Base-by-base conservation (phyloP, 2,329 filamentous ascomycete genomes). In the Thelonectria discophora region DNA sequence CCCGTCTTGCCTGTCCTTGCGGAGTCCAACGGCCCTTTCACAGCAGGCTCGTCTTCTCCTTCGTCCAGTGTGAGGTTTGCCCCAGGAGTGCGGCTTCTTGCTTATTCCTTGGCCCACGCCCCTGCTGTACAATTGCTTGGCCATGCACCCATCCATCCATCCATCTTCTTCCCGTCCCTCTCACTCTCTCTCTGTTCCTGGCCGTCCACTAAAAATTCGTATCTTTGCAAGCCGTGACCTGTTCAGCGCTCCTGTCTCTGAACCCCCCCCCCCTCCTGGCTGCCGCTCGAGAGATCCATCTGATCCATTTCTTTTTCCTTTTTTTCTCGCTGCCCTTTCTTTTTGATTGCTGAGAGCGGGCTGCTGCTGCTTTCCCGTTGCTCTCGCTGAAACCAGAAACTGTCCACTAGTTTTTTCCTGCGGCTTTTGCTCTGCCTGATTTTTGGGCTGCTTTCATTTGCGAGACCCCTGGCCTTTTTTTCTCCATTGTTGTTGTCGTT, bases 221-320 rank as follows among this genome's bases (percentile, higher is more conserved):
- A 42, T 42, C 39, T n/a, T 42, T 42, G 12, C 43, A 37, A 24
- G 37, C 50, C 39, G 30, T 21, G 27, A 42, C 37, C 39, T 30
- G 40, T 55, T 45, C 40, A 21, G 20, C 4, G 32, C 27, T 46
- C 39, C 27, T 18, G 24, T 55, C 39, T 47, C 24, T 37, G 24
- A 32, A 40, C 27, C 17, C 39, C 47, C 40, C 51, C 9, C 9
- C 40, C 51, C 52, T 34, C 45, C 42, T 55, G 18, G 18, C 24
- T n/a, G 21, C 40, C 37, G 12, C n/a, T 20, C 37, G 18, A 27
- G 20, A 27, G 43, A 20, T 47, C 32, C 32, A 34, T 34, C 32
- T 30, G 43, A 47, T 13, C 20, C 43, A 37, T 46, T 55, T 37
- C 21, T 30, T 43, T 53, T 53, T 37, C 21, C 21, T 40, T 53